Evolutionary conservation across 2,329 filamentous ascomycete species (phyloP).

Genomic region (Lachnellula suecica): DNA sequence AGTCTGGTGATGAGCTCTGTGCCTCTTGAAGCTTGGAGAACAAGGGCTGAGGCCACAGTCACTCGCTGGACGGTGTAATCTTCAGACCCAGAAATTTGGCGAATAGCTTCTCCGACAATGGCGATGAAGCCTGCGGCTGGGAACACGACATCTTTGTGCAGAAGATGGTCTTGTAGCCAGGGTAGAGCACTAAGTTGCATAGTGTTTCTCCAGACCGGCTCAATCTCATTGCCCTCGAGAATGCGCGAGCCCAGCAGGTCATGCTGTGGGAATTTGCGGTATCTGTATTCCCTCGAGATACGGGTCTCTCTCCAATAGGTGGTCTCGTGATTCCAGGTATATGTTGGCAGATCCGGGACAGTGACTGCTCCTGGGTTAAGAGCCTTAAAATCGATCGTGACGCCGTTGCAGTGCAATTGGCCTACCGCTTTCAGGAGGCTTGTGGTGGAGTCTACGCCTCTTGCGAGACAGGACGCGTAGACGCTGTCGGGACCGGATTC

Average conservation of each 20-base stretch:
- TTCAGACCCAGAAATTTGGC: too few species aligned
- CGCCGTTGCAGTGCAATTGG: too few species aligned
- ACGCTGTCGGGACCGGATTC: too few species aligned
- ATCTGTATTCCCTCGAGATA: background rate
- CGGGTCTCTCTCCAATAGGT: conserved; percentile 17
- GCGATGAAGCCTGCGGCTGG: conserved; percentile 47
- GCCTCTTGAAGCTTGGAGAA: background rate
- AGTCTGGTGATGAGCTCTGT: conserved; percentile 16
- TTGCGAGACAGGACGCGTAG: too few species aligned
- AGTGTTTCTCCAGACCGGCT: conserved; percentile 15
- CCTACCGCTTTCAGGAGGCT: conserved; percentile 5
- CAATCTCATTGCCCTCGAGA: background rate
- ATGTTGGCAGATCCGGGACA: too few species aligned
- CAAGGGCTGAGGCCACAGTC: background rate
- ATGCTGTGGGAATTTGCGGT: conserved; percentile 4
- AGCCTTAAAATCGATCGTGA: too few species aligned
- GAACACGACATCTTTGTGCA: conserved; percentile 37
- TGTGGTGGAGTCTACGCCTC: conserved; percentile 4
- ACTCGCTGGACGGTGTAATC: conserved; percentile 20
- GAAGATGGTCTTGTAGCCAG: conserved; percentile 45
- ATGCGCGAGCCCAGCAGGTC: conserved; percentile 11
- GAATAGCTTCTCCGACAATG: conserved; percentile 49
- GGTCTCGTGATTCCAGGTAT: conserved; percentile 17
- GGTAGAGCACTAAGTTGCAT: conserved; percentile 31
- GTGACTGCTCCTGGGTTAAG: too few species aligned